These are phyloP conservation scores for Periconia sp. DNA, from an alignment of 2,329 filamentous ascomycete genomes.

Conservation along the genomic window DNA sequence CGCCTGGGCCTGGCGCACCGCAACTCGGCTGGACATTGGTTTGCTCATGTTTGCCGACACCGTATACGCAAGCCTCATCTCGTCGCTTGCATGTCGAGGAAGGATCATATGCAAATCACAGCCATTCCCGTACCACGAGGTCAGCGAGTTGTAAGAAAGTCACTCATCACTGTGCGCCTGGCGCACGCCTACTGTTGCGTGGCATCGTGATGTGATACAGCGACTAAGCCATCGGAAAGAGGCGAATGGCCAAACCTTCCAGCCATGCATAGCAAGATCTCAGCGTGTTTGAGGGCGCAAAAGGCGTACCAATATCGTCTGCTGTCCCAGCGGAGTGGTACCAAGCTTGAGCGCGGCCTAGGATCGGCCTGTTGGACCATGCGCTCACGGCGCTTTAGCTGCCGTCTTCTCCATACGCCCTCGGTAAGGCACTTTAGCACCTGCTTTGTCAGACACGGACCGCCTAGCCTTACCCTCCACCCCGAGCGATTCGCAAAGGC, in stretches of 20 bases:
- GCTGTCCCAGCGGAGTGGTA: conserved; percentile 23
- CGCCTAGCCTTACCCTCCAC: neutral
- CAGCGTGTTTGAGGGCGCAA: neutral
- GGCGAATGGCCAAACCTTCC: neutral
- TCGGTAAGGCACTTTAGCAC: conserved; percentile 16
- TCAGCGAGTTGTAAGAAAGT: too few relatives aligned
- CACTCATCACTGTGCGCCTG: too few relatives aligned
- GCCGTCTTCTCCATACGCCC: conserved; percentile 17
- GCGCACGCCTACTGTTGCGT: too few relatives aligned
- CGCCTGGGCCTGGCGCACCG: conserved; percentile 1
- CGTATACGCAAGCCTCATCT: conserved; percentile 12
- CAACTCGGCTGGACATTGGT: conserved; percentile 9
- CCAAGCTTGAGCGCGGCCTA: conserved; percentile 16
- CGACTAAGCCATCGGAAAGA: neutral
- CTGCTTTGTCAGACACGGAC: conserved; percentile 11
- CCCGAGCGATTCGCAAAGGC: neutral
- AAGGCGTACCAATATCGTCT: conserved; percentile 6
- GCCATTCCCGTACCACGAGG: too few relatives aligned
- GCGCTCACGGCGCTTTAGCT: conserved; percentile 18
- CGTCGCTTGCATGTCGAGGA: conserved; percentile 23
- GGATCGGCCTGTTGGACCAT: conserved; percentile 19
- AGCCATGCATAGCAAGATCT: neutral
- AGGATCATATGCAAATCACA: conserved; percentile 22
- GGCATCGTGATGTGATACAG: too few relatives aligned
- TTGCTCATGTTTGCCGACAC: conserved; percentile 8